phyloP scores from a whole-genome alignment of 2,329 filamentous ascomycete species.

The Colletotrichum camelliae region DNA sequence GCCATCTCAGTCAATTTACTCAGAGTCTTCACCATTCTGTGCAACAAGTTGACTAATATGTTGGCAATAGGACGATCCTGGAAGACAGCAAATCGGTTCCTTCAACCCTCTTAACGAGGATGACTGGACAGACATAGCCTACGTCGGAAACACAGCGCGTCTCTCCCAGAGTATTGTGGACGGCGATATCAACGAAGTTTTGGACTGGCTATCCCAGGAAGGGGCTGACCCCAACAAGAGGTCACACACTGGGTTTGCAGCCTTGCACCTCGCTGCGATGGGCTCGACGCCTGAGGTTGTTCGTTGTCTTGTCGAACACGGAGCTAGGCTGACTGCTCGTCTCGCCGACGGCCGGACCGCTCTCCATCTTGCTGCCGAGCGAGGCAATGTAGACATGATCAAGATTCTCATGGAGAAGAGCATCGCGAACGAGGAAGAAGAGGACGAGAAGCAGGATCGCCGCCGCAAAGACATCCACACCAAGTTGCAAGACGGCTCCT shows the following conservation, averaged over 20 bases:
- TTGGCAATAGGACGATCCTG: slow-evolving; percentile 69
- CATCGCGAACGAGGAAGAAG: slow-evolving; percentile 72
- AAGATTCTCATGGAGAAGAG: slow-evolving; percentile 77
- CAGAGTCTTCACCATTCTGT: background rate
- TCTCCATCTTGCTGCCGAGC: slow-evolving; percentile 79
- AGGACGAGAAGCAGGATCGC: slow-evolving; percentile 62
- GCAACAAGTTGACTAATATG: background rate
- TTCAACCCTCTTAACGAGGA: slow-evolving; percentile 84
- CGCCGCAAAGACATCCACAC: slow-evolving; percentile 44
- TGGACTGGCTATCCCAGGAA: slow-evolving; percentile 72
- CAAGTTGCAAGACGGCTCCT: slow-evolving; percentile 26
- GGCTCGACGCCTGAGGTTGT: slow-evolving; percentile 74
- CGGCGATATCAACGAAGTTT: slow-evolving; percentile 71
- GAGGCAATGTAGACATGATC: slow-evolving; percentile 73
- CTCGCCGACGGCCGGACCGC: slow-evolving; percentile 82
- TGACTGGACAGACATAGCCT: slow-evolving; percentile 93
- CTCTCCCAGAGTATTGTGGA: slow-evolving; percentile 85
- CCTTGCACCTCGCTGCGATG: slow-evolving; percentile 77
- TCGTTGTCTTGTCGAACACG: slow-evolving; percentile 71
- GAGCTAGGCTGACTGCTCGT: slow-evolving; percentile 75
- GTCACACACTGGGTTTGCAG: slow-evolving; percentile 80
- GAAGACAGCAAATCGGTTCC: slow-evolving; percentile 71
- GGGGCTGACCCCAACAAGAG: slow-evolving; percentile 73
- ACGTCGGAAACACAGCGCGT: slow-evolving; percentile 77
- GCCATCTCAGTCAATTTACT: background rate